A percentile compares a stretch with the other conserved stretches of the same genome.
Evolutionary conservation across 1,284 basidiomycete genomes (phyloP).

Genomic region (Apiotrichum gracile): DNA sequence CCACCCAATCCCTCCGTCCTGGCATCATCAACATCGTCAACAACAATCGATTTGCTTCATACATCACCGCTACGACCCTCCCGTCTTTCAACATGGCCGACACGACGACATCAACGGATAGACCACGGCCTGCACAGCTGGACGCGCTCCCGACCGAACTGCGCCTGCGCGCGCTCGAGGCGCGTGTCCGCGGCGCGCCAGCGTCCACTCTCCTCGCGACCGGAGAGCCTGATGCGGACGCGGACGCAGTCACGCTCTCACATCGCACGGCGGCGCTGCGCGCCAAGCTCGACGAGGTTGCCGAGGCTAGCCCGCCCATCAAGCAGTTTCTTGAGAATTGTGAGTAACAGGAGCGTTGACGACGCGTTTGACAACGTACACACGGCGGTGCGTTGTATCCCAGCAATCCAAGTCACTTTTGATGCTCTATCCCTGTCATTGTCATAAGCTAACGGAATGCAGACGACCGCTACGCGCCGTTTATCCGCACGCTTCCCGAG

Average conservation of each 20-base stretch:
- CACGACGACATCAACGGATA: neutral
- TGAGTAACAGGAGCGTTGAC: no score
- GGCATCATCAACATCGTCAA: no score
- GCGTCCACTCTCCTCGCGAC: slow-evolving; percentile 2
- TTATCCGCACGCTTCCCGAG: slow-evolving; percentile 13
- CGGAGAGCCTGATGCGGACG: neutral
- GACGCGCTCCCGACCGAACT: slow-evolving; percentile 28
- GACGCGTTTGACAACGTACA: no score
- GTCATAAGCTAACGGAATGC: no score
- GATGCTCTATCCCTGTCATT: no score
- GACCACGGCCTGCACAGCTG: neutral
- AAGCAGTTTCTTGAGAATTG: slow-evolving; percentile 33
- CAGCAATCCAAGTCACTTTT: no score
- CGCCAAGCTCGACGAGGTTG: slow-evolving; percentile 22
- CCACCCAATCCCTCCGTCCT: no score
- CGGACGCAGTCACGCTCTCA: slow-evolving; percentile 6
- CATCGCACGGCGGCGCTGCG: slow-evolving; percentile 19
- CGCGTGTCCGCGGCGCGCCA: slow-evolving; percentile 27
- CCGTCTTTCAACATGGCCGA: neutral
- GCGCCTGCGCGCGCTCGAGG: slow-evolving; percentile 37
- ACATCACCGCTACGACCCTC: neutral
- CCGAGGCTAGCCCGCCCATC: slow-evolving; percentile 25
- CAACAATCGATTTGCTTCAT: no score
- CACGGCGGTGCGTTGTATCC: no score
- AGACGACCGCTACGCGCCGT: slow-evolving; percentile 35